Evolutionary conservation across 805 yeast species (phyloP).

Genomic region (Nakazawaea pomicola): DNA sequence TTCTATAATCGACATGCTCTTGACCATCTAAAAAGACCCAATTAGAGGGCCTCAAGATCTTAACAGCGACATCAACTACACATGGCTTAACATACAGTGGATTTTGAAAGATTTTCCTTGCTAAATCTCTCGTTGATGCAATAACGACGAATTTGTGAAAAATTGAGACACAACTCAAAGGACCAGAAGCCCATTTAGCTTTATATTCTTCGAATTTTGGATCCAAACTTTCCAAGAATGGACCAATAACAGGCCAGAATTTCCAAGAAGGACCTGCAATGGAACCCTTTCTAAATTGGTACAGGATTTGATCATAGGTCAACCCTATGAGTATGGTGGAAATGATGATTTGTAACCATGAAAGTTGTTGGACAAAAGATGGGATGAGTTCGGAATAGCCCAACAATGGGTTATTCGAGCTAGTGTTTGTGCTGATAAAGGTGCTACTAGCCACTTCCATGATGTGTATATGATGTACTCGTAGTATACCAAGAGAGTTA

Average conservation of each 20-base stretch:
- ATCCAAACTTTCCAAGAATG: conserved; percentile 88
- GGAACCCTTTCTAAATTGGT: conserved; percentile 74
- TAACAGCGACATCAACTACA: conserved; percentile 95
- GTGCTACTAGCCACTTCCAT: conserved; percentile 18
- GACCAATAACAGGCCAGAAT: conserved; percentile 94
- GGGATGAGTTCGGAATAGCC: conserved; percentile 9
- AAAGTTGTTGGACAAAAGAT: conserved; percentile 19
- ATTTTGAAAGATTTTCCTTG: conserved; percentile 80
- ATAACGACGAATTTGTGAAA: conserved; percentile 97
- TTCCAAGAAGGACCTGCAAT: conserved; percentile 90
- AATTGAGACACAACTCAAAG: conserved; percentile 91
- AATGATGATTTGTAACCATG: conserved; percentile 51
- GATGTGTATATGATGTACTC: neutral
- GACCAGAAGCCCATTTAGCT: conserved; percentile 94
- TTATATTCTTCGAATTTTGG: conserved; percentile 93
- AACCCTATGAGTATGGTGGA: conserved; percentile 44
- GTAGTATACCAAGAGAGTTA: conserved; percentile 2
- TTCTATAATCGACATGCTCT: conserved; percentile 90
- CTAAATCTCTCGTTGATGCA: conserved; percentile 82
- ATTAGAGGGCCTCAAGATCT: conserved; percentile 89
- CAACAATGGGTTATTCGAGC: neutral
- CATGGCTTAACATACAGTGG: conserved; percentile 93
- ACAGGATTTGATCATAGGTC: conserved; percentile 71
- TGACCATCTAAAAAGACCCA: conserved; percentile 98
- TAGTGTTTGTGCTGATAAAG: conserved; percentile 8